A percentile compares a stretch with the other conserved stretches of the same genome.
These are phyloP conservation scores for Omphalotus guepiniiformis DNA, from an alignment of 768 basidiomycete genomes.

Conservation along the genomic window DNA sequence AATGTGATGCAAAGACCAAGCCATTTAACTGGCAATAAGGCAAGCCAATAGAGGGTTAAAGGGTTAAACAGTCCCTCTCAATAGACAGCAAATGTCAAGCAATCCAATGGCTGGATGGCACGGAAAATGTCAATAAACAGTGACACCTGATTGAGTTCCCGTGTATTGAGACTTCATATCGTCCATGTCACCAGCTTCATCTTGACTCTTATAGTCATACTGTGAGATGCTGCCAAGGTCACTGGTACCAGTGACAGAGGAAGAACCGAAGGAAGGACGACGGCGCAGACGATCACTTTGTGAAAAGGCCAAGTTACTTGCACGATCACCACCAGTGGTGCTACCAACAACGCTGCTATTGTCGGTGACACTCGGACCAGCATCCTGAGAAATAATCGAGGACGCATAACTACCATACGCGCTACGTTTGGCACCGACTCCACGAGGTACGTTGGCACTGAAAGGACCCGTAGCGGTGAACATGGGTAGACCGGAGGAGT, in stretches of 20 bases:
- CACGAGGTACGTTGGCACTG: slow-evolving; percentile 54
- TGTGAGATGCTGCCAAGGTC: slow-evolving; percentile 68
- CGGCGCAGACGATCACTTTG: slow-evolving; percentile 87
- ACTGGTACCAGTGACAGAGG: slow-evolving; percentile 68
- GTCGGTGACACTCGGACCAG: slow-evolving; percentile 58
- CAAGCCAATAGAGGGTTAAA: too few relatives aligned
- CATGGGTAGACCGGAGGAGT: slow-evolving; percentile 87
- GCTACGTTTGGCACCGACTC: slow-evolving; percentile 69
- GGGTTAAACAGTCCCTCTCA: too few relatives aligned
- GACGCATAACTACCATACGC: slow-evolving; percentile 80
- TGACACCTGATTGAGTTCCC: slow-evolving; percentile 80
- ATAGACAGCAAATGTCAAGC: neutral
- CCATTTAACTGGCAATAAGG: too few relatives aligned
- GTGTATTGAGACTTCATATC: slow-evolving; percentile 89
- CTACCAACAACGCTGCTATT: slow-evolving; percentile 55
- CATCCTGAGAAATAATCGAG: slow-evolving; percentile 92
- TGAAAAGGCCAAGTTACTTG: slow-evolving; percentile 68
- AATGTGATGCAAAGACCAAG: too few relatives aligned
- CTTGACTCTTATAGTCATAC: slow-evolving; percentile 87
- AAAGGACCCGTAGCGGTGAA: slow-evolving; percentile 68
- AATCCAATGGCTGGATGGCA: neutral
- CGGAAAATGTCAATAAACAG: slow-evolving; percentile 55
- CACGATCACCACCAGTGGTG: slow-evolving; percentile 1
- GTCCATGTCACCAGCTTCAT: slow-evolving; percentile 73
- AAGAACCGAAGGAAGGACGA: slow-evolving; percentile 64